Evolutionary conservation across 805 yeast genomes (phyloP), one percentile per base, ranked within the genome.

Genomic region (Candida boidinii): DNA sequence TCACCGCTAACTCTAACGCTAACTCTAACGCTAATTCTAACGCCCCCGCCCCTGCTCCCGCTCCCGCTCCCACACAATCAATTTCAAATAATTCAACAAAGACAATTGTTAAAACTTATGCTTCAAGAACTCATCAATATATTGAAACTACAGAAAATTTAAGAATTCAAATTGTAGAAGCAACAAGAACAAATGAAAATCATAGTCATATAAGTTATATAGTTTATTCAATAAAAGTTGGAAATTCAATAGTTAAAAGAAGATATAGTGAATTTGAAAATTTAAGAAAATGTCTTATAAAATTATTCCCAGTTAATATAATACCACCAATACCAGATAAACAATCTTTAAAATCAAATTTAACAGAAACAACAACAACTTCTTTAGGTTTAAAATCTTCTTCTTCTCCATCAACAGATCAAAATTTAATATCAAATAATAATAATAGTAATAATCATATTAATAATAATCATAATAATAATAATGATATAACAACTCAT

Each of bases 261-360:
- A 66, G 97, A 28, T 92, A 92, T 53, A 81, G 95, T 22, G 98
- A 92, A 53, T 92, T 92, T 53, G 96, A 85, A 48, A 74, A 83
- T 31, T 65, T 92, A 28, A 66, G 96, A 39, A 79, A 74, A 26
- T 69, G 81, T 4, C 62, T 92, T 16, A 64, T 76, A 3, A 76
- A 79, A 44, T 58, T 84, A 24, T 80, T 81, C 42, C 96, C 98
- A 3, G 75, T 92, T 3, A 52, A 77, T 4, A 70, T 92, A 3
- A 74, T 92, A 5, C 98, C 98, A 6, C 96, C 97, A 1, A 90
- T 92, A 8, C 98, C 98, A 0, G 82, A 79, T 54, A 83, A 83
- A 52, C 90, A 82, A 53, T 67, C 83, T 12, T 52, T 82, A 42
- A 49, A 48, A 10, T 56, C 63, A 4, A 57, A 51, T 35, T 39